A percentile compares a stretch with the other conserved stretches of the same genome.
These are phyloP conservation scores for Symbiodinium pilosum DNA, from an alignment of 73 alveolate genomes.

Conservation along the genomic window DNA sequence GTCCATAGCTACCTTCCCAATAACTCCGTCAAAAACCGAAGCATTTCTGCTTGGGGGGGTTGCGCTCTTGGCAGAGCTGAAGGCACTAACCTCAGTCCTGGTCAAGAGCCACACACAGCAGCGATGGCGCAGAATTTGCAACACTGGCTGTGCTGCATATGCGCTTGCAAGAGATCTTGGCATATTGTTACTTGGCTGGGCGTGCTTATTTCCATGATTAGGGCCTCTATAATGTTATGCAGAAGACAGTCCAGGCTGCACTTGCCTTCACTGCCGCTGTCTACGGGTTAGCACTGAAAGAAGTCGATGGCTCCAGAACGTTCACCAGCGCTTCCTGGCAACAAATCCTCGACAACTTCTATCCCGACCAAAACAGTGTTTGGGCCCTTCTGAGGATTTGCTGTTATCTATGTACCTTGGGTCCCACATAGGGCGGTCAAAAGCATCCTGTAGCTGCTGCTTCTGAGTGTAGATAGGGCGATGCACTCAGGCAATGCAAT, in stretches of 20 bases:
- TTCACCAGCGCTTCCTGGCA: conserved; percentile 6
- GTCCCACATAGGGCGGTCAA: background rate
- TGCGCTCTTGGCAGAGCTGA: too few relatives aligned
- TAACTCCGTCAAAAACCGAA: too few relatives aligned
- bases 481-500: background rate
- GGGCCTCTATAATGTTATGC: background rate
- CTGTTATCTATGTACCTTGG: background rate
- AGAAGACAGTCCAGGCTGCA: background rate
- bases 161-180: background rate
- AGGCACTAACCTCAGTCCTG: too few relatives aligned
- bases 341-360: background rate
- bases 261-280: background rate
- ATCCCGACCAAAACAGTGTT: background rate
- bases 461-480: background rate
- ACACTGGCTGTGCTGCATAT: background rate
- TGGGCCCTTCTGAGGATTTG: background rate
- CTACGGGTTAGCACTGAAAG: background rate
- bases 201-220: background rate
- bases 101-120: too few relatives aligned
- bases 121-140: background rate
- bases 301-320: background rate
- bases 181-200: background rate
- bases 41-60: too few relatives aligned
- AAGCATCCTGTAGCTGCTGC: background rate
- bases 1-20: too few relatives aligned